Conservation (phyloP, 306 rosid species). For the Pyrus betulifolia region DNA sequence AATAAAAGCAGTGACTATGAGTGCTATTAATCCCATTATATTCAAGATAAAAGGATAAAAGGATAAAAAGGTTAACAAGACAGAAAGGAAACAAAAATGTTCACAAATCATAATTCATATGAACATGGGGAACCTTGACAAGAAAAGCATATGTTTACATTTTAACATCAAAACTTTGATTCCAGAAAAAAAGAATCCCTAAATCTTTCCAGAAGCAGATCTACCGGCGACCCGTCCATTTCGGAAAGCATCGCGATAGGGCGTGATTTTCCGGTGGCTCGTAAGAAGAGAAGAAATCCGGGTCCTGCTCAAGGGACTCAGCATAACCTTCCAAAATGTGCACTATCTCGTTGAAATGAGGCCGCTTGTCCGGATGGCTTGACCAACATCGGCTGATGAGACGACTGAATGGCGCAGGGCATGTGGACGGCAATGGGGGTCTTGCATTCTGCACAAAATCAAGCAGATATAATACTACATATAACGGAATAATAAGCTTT, state of each 20-base stretch:
- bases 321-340: slow-evolving; percentile 46
- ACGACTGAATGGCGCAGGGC: slow-evolving; percentile 66
- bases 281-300: slow-evolving; percentile 56
- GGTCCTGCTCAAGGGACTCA: slow-evolving; percentile 51
- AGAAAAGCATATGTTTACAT: slow-evolving; percentile 17
- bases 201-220: slow-evolving; percentile 28
- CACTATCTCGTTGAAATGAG: slow-evolving; percentile 75
- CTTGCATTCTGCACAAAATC: slow-evolving; percentile 71
- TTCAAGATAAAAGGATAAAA: neutral
- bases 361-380: slow-evolving; percentile 60
- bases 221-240: slow-evolving; percentile 29
- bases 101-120: slow-evolving; percentile 2
- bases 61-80: neutral
- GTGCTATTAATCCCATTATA: slow-evolving; percentile 14
- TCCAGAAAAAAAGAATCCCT: neutral
- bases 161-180: neutral
- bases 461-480: neutral
- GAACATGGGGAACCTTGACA: neutral
- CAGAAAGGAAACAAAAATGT: neutral
- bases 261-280: slow-evolving; percentile 25
- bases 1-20: neutral
- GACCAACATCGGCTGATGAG: slow-evolving; percentile 88
- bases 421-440: slow-evolving; percentile 74
- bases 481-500: neutral
- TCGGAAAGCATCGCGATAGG: slow-evolving; percentile 45